A percentile compares a stretch with the other conserved stretches of the same genome.
These are phyloP conservation scores for Dactylonectria macrodidyma DNA, from an alignment of 2,329 filamentous ascomycete genomes.

Conservation along the genomic window DNA sequence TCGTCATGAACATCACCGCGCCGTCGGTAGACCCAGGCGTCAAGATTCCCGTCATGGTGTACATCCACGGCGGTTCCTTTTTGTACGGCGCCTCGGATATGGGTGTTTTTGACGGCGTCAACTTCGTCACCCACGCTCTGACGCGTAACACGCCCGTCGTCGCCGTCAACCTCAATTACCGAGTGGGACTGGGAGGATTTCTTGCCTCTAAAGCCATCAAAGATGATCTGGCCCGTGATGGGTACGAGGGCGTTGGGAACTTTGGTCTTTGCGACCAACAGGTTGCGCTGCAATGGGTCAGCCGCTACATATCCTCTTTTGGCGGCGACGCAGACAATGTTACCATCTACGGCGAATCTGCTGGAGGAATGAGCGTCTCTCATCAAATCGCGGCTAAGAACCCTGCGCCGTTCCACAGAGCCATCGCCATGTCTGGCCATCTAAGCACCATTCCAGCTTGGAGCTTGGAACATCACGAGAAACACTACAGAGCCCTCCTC, in stretches of 20 bases:
- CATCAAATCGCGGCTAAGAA: conserved; percentile 24
- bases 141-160: conserved; percentile 23
- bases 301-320: conserved; percentile 29
- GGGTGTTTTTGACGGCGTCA: conserved; percentile 29
- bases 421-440: conserved; percentile 33
- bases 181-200: conserved; percentile 29
- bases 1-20: conserved; percentile 31
- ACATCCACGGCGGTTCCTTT: conserved; percentile 35
- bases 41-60: conserved; percentile 30
- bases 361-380: conserved; percentile 32
- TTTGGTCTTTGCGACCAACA: conserved; percentile 32
- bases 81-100: conserved; percentile 30
- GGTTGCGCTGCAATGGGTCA: conserved; percentile 29
- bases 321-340: conserved; percentile 31
- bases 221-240: conserved; percentile 22
- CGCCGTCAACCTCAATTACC: conserved; percentile 31
- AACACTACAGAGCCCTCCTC: conserved; percentile 29
- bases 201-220: conserved; percentile 27
- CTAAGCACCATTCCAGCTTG: conserved; percentile 30
- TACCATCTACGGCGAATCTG: conserved; percentile 31
- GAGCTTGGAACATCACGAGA: conserved; percentile 30
- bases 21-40: background rate
- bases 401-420: conserved; percentile 31
- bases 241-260: conserved; percentile 27
- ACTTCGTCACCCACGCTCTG: conserved; percentile 27